A percentile compares a stretch with the other conserved stretches of the same genome.
These are phyloP conservation scores for Blastocystis sp. DNA, from an alignment of 352 stramenopile species.

Conservation along the genomic window DNA sequence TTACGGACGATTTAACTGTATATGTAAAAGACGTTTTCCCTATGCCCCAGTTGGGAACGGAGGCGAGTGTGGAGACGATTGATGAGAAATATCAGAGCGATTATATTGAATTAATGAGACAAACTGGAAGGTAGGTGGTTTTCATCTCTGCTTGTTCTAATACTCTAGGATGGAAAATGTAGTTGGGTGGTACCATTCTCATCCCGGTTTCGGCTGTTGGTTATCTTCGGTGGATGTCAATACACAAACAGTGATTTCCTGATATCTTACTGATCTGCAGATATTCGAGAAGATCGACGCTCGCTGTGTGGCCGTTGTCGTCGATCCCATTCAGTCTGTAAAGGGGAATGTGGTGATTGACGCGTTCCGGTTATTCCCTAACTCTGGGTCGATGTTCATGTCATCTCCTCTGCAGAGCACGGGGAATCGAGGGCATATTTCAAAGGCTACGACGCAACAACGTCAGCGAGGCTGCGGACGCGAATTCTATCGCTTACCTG, in stretches of 20 bases:
- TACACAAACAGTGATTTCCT: slow-evolving; percentile 79
- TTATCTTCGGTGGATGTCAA: slow-evolving; percentile 98
- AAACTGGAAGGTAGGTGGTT: slow-evolving; percentile 75
- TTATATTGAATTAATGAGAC: slow-evolving; percentile 99
- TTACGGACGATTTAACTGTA: slow-evolving; percentile 99
- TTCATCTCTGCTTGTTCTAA: not conserved
- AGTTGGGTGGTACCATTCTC: slow-evolving; percentile 96
- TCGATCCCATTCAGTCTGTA: slow-evolving; percentile 97
- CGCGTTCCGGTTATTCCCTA: slow-evolving; percentile 78
- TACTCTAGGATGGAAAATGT: slow-evolving; percentile 77
- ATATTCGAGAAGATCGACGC: slow-evolving; percentile 95
- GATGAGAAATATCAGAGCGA: slow-evolving; percentile 98
- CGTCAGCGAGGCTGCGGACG: slow-evolving; percentile 38
- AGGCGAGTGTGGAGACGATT: slow-evolving; percentile 89
- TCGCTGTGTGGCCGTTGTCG: slow-evolving; percentile 91
- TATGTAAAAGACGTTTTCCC: slow-evolving; percentile 99
- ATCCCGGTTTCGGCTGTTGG: slow-evolving; percentile 99
- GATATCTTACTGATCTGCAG: slow-evolving; percentile 61
- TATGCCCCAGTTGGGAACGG: slow-evolving; percentile 93
- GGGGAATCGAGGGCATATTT: slow-evolving; percentile 28
- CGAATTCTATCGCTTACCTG: slow-evolving; percentile 40
- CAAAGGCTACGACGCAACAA: slow-evolving; percentile 44
- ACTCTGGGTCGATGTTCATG: not conserved
- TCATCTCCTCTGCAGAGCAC: slow-evolving; percentile 47
- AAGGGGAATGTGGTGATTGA: slow-evolving; percentile 99